Evolutionary conservation across 2,329 filamentous ascomycete species (phyloP), one percentile per base, ranked within the genome.

Genomic region (Cordyceps tenuipes): DNA sequence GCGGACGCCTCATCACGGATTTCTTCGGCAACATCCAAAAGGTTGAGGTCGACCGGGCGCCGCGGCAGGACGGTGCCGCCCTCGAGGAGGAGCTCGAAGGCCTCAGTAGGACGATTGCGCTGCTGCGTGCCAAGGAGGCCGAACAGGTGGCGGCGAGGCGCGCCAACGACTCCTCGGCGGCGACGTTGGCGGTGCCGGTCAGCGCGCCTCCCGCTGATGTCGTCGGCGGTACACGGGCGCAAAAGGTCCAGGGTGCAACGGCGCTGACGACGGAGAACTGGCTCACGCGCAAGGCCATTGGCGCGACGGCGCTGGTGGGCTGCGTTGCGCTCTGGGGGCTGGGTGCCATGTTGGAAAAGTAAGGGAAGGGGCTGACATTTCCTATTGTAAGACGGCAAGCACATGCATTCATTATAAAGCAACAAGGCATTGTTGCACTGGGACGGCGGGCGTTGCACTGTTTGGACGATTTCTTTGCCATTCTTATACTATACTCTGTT

Each of bases 1-100:
- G 92, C 58, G 84, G 88, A 66, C 85, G 92, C 47, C 81, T 94
- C 34, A 85, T 99, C 46, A 95, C 96, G 68, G 94, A 99, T 71
- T 99, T 99, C 75, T 97, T 99, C 64, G 94, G 94, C 26, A 99
- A 97, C 71, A 91, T 97, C 15, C 94, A 99, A 72, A 96, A 93
- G 66, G 92, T 99, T 3, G 94, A 97, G 74, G 85, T 97, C 3
- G 90, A 94, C 65, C 80, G 80, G 29, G 77, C 78, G 49, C 79
- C 78, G 49, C 79, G 82, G 61, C 79, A 82, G 13, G 82, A 81
- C 62, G 75, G 77, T 58, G 82, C 76, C 58, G 82, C 76, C 43
- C 80, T 85, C 50, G 85, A 86, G 54, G 87, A 92, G 66, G 91
- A 97, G 67, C 74, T 97, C 62, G 75, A 89, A 39, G 83, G 86